phyloP scores from a whole-genome alignment of 1,284 basidiomycete species.

The Neonothopanus nambi region DNA sequence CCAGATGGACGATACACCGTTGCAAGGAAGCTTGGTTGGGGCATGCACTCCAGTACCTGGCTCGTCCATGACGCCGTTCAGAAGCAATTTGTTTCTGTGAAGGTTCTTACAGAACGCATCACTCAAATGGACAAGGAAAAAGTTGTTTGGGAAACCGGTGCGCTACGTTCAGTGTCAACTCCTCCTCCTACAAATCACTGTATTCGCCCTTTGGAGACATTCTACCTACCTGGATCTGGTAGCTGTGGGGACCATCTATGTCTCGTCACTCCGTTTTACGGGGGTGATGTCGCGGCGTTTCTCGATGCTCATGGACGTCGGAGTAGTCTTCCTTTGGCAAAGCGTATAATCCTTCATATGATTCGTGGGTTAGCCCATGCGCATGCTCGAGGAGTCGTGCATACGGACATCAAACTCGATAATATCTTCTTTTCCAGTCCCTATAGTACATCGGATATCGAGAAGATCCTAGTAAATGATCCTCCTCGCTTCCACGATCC shows the following conservation, averaged over 20 bases:
- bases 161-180: conserved; percentile 17
- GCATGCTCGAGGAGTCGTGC: conserved; percentile 23
- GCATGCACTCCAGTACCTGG: conserved; percentile 33
- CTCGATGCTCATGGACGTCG: neutral
- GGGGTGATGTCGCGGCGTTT: conserved; percentile 25
- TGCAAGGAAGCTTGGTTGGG: conserved; percentile 33
- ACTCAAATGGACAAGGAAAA: conserved; percentile 22
- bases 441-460: conserved; percentile 12
- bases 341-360: conserved; percentile 28
- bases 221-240: conserved; percentile 24
- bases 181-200: conserved; percentile 19
- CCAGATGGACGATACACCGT: conserved; percentile 26
- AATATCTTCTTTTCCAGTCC: conserved; percentile 25
- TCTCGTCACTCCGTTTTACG: conserved; percentile 28
- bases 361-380: conserved; percentile 23
- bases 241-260: conserved; percentile 26
- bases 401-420: conserved; percentile 31
- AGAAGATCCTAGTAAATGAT: conserved; percentile 17
- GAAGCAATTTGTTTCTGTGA: conserved; percentile 29
- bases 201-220: conserved; percentile 22
- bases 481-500: conserved; percentile 25
- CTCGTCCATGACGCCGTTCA: conserved; percentile 23
- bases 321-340: conserved; percentile 24
- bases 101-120: conserved; percentile 27
- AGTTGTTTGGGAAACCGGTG: conserved; percentile 25